Conservation (phyloP, 2,329 filamentous ascomycete species). For the Nemania diffusa region DNA sequence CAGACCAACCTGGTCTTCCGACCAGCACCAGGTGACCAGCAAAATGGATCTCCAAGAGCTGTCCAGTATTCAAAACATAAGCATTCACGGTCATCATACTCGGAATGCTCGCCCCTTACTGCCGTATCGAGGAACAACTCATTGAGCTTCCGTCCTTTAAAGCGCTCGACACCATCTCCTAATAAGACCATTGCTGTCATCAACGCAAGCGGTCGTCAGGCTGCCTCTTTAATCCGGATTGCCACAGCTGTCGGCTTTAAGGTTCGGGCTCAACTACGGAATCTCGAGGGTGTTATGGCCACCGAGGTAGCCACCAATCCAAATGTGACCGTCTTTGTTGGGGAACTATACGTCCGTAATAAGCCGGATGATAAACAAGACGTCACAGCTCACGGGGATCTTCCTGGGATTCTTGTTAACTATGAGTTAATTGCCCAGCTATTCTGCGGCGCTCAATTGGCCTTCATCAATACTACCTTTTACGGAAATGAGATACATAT, state of each 20-base stretch:
- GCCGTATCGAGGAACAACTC: constrained; percentile 67
- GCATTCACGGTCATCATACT: constrained; percentile 70
- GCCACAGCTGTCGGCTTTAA: constrained; percentile 93
- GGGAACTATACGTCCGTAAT: constrained; percentile 70
- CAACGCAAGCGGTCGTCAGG: constrained; percentile 95
- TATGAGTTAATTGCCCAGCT: constrained; percentile 77
- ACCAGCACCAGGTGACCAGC: constrained; percentile 44
- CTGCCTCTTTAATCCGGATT: constrained; percentile 92
- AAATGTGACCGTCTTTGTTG: constrained; percentile 75
- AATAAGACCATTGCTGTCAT: constrained; percentile 91
- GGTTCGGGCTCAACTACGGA: constrained; percentile 91
- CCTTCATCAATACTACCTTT: constrained; percentile 98
- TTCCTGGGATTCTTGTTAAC: constrained; percentile 74
- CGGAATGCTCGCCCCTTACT: constrained; percentile 65
- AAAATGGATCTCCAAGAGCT: constrained; percentile 45
- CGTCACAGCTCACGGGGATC: constrained; percentile 75
- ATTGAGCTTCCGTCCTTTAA: constrained; percentile 68
- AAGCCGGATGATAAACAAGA: constrained; percentile 64
- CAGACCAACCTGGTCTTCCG: constrained; percentile 49
- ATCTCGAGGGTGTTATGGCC: constrained; percentile 86
- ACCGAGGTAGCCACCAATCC: constrained; percentile 84
- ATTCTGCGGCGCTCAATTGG: constrained; percentile 85
- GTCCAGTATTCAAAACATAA: constrained; percentile 60
- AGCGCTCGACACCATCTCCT: constrained; percentile 67
- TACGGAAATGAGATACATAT: constrained; percentile 95